Conservation (phyloP, 1,139 yeast genomes). For the Candida sojae region DNA sequence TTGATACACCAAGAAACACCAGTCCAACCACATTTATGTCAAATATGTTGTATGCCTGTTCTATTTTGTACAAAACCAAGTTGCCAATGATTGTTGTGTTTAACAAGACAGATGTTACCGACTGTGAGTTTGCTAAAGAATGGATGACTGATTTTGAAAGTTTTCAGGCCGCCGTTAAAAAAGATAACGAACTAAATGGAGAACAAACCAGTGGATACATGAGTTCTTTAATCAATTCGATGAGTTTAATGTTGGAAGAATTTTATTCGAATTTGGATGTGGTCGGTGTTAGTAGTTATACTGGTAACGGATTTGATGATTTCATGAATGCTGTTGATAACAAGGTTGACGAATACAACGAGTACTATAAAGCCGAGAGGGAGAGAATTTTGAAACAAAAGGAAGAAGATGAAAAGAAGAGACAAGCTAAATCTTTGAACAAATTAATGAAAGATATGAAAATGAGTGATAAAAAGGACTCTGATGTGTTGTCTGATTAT, state of each 20-base stretch:
- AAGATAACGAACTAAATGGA: conserved; percentile 62
- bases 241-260: conserved; percentile 96
- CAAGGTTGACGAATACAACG: conserved; percentile 86
- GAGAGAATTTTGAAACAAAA: conserved; percentile 78
- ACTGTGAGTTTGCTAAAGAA: conserved; percentile 84
- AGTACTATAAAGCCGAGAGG: conserved; percentile 82
- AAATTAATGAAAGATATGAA: conserved; percentile 85
- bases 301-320: conserved; percentile 94
- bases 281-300: conserved; percentile 86
- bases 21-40: conserved; percentile 97
- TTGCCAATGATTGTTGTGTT: conserved; percentile 96
- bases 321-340: conserved; percentile 79
- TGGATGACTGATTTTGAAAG: conserved; percentile 98
- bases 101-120: conserved; percentile 89
- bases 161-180: conserved; percentile 76
- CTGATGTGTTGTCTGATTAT: conserved; percentile 72
- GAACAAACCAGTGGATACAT: conserved; percentile 87
- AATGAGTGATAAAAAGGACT: conserved; percentile 42
- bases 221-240: conserved; percentile 90
- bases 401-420: conserved; percentile 70
- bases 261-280: conserved; percentile 92
- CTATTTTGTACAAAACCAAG: conserved; percentile 92
- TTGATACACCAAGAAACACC: conserved; percentile 92
- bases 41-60: conserved; percentile 97
- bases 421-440: conserved; percentile 71